Base-by-base conservation (phyloP, 805 yeast species). In the Torulaspora delbrueckii region DNA sequence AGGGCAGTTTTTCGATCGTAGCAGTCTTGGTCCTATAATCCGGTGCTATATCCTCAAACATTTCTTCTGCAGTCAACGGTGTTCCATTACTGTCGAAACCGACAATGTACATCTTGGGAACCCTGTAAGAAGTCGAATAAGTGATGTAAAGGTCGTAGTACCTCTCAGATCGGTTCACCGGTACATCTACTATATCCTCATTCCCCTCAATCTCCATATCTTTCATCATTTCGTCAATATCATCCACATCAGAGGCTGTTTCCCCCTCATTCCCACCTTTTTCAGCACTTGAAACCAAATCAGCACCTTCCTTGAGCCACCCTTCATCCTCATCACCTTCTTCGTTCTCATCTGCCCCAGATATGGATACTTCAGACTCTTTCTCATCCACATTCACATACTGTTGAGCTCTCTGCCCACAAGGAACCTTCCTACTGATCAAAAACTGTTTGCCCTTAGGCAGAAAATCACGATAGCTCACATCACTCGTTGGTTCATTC, bases 11-110 rank as follows among this genome's bases (percentile, higher is more conserved):
- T 66, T 93, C 99, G 48, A 93, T 91, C 0, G 99, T 93, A 16
- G 91, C 99, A 1, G 99, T 93, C 67, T 93, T 93, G 58, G 91
- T 88, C 59, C 91, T 80, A 66, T 93, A 93, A 62, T 93, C 99
- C 31, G 84, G 77, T 1, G 90, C 78, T 37, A 93, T 88, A 65
- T 93, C 99, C 61, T 91, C 95, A 68, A 90, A 89, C 98, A 93
- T 93, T 58, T 85, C 83, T 27, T 80, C 74, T 1, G 98, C 96
- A 26, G 85, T 72, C 32, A 93, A 70, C 2, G 98, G 99, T 12
- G 81, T 75, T 0, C 99, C 98, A 50, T 84, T 79, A 8, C 81
- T 73, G 59, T 80, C 82, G 69, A 80, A 93, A 0, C 99, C 99
- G 10, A 87, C 88, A 34, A 93, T 69, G 60, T 89, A 93, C 77